These are phyloP conservation scores for Hypomyces rosellus DNA, from an alignment of 2,329 filamentous ascomycete species.

Conservation along the genomic window DNA sequence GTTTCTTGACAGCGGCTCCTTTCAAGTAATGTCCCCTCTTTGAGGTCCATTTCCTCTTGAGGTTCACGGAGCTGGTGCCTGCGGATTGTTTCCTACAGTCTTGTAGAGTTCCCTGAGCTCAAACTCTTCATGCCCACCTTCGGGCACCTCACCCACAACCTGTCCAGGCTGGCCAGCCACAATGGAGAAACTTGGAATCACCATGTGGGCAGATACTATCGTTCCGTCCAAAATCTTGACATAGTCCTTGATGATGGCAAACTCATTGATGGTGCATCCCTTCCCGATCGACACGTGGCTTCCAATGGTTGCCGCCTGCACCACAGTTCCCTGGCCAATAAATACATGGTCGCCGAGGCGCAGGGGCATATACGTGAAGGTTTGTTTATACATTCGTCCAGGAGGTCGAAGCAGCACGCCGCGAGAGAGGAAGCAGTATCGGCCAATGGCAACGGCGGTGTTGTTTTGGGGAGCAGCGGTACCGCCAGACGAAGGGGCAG, in stretches of 20 bases:
- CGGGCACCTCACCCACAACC: constrained; percentile 74
- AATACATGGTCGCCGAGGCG: constrained; percentile 94
- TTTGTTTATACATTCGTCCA: constrained; percentile 71
- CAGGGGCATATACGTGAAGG: constrained; percentile 77
- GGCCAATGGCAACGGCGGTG: constrained; percentile 77
- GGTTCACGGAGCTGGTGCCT: constrained; percentile 24
- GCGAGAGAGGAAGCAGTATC: constrained; percentile 82
- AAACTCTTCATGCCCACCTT: constrained; percentile 60
- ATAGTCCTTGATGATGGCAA: constrained; percentile 90
- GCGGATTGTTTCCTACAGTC: constrained; percentile 53
- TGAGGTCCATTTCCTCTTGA: constrained; percentile 12
- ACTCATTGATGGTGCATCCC: constrained; percentile 71
- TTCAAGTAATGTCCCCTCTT: not conserved
- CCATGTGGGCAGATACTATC: constrained; percentile 80
- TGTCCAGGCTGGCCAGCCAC: constrained; percentile 78
- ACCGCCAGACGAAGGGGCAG: constrained; percentile 26
- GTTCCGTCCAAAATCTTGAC: constrained; percentile 80
- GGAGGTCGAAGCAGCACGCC: constrained; percentile 77
- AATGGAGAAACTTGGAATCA: constrained; percentile 85
- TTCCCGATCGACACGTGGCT: constrained; percentile 81
- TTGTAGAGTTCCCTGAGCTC: constrained; percentile 60
- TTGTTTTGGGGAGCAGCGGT: constrained; percentile 41
- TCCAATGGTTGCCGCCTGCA: constrained; percentile 78
- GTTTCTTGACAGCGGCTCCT: no score
- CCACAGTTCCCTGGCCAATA: constrained; percentile 65